Evolutionary conservation across 306 rosid species (phyloP).

Genomic region (Fagus sylvatica): DNA sequence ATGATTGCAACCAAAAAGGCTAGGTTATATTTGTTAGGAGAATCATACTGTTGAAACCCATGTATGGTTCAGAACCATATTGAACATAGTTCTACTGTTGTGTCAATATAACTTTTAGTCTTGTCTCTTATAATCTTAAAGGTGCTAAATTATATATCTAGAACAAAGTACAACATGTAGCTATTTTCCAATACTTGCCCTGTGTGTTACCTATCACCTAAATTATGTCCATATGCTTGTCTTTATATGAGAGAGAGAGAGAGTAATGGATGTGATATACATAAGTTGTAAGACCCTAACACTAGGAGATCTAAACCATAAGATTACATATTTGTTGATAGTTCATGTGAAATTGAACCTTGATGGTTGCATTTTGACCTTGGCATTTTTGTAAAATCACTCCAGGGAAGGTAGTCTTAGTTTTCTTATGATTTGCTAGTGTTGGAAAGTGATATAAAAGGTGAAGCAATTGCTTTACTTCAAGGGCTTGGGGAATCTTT

Average conservation of each 20-base stretch:
- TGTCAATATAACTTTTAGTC: neutral
- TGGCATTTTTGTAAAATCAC: too few species aligned
- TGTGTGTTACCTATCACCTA: neutral
- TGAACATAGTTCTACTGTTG: slow-evolving; percentile 12
- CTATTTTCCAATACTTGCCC: neutral
- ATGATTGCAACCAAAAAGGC: slow-evolving; percentile 6
- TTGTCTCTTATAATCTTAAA: neutral
- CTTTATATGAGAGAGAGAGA: neutral
- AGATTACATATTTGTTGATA: neutral
- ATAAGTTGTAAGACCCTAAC: neutral
- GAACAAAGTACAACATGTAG: neutral
- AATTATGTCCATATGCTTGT: neutral
- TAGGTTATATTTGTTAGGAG: neutral
- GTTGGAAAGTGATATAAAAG: neutral
- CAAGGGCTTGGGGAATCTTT: neutral
- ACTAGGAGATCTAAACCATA: neutral
- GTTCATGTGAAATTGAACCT: neutral
- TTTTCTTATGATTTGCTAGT: neutral
- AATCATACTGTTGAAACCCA: slow-evolving; percentile 7
- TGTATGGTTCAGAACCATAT: neutral
- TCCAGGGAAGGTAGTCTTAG: too few species aligned
- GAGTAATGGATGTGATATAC: neutral
- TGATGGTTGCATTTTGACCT: neutral
- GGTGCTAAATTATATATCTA: neutral
- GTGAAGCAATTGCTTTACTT: neutral